phyloP scores from a whole-genome alignment of 129 eudicot genomes.

The Flaveria bidentis region DNA sequence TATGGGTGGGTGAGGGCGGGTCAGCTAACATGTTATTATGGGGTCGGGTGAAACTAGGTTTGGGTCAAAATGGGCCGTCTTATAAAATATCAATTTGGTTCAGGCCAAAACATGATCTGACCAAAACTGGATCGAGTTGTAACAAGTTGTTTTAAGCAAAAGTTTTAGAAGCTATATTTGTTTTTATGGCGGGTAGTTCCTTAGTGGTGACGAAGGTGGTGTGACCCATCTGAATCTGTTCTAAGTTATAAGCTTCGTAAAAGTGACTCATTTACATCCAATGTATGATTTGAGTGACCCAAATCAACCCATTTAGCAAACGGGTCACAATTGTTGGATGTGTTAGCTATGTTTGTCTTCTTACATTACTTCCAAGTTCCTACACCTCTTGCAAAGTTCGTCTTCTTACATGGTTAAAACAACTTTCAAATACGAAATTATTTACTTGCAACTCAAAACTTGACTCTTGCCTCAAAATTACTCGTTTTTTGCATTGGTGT shows the following conservation, averaged over 20 bases:
- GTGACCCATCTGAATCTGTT: background rate
- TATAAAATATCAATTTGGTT: background rate
- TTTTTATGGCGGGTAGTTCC: too few relatives aligned
- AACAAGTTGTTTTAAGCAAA: background rate
- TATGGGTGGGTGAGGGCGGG: background rate
- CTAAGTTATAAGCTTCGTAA: background rate
- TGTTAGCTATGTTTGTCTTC: background rate
- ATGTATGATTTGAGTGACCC: too few relatives aligned
- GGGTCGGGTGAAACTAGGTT: background rate
- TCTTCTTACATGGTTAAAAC: background rate
- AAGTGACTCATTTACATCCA: background rate
- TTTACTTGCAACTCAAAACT: background rate
- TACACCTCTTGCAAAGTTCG: background rate
- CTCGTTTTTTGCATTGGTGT: background rate
- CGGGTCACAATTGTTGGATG: too few relatives aligned
- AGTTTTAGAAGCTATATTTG: background rate
- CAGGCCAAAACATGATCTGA: background rate
- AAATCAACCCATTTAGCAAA: background rate
- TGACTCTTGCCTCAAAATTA: background rate
- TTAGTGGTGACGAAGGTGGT: too few relatives aligned
- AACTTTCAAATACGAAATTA: too few relatives aligned
- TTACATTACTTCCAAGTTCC: conserved; percentile 2
- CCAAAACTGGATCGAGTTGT: background rate
- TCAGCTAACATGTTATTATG: background rate
- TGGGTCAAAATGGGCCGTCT: background rate